phyloP scores from a whole-genome alignment of 208 protist genomes.

The Trypanosoma melophagium region DNA sequence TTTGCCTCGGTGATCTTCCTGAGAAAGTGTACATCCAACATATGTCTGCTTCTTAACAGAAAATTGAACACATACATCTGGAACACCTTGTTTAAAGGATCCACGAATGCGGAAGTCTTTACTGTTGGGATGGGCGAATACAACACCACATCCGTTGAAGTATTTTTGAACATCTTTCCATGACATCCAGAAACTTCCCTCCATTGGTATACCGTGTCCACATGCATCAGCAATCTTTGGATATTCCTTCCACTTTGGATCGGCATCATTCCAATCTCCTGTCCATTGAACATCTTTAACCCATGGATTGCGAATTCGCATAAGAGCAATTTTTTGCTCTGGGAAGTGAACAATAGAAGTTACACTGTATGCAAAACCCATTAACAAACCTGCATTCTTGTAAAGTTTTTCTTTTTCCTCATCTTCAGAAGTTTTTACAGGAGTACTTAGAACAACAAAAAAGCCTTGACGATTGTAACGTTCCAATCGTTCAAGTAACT shows the following conservation, averaged over 20 bases:
- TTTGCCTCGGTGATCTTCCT: conserved; percentile 28
- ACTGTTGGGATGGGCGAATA: conserved; percentile 46
- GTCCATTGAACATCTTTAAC: conserved; percentile 27
- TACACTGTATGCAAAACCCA: conserved; percentile 28
- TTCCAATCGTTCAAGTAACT: conserved; percentile 27
- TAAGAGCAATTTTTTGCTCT: conserved; percentile 18
- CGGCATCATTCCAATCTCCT: conserved; percentile 22
- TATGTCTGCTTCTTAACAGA: conserved; percentile 30
- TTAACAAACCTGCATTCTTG: conserved; percentile 23
- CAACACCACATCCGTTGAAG: conserved; percentile 64
- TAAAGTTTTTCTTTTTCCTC: conserved; percentile 23
- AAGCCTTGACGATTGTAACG: conserved; percentile 25
- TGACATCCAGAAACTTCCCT: conserved; percentile 65
- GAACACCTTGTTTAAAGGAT: conserved; percentile 34
- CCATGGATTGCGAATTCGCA: conserved; percentile 34
- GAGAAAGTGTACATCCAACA: conserved; percentile 32
- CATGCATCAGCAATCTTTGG: conserved; percentile 29
- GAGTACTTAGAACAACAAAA: conserved; percentile 33
- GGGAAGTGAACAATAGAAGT: conserved; percentile 11
- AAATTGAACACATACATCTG: conserved; percentile 48
- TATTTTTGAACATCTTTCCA: conserved; percentile 57
- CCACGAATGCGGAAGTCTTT: conserved; percentile 52
- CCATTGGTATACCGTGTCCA: not conserved
- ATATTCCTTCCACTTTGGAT: conserved; percentile 24
- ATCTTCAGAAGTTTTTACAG: conserved; percentile 3